phyloP scores from a whole-genome alignment of 495 filamentous ascomycete genomes.

The Ramalina intermedia region DNA sequence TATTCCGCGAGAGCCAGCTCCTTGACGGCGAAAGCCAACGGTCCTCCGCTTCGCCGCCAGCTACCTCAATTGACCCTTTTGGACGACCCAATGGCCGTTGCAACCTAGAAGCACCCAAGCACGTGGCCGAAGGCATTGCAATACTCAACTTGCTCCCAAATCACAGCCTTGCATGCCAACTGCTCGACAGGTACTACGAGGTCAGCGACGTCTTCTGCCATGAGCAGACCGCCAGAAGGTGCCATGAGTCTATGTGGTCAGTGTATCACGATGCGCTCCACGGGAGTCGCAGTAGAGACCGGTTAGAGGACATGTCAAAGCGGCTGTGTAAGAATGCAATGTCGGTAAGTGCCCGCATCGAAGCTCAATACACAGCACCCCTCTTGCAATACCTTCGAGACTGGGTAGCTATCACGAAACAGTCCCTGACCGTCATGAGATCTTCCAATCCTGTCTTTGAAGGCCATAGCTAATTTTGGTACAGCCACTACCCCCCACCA shows the following conservation, averaged over 20 bases:
- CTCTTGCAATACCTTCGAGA: too few relatives aligned
- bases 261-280: background rate
- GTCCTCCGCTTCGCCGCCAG: too few relatives aligned
- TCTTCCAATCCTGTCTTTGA: too few relatives aligned
- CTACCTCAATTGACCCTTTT: too few relatives aligned
- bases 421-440: too few relatives aligned
- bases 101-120: conserved; percentile 20
- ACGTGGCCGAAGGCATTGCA: conserved; percentile 27
- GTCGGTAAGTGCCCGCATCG: background rate
- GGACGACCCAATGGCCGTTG: background rate
- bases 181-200: conserved; percentile 18
- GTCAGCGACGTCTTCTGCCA: background rate
- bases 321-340: conserved; percentile 2
- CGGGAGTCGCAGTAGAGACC: background rate
- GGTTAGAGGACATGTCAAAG: conserved; percentile 12
- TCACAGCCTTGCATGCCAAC: conserved; percentile 12
- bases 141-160: conserved; percentile 30
- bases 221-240: background rate
- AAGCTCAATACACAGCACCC: too few relatives aligned
- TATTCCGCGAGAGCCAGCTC: conserved; percentile 25
- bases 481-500: background rate
- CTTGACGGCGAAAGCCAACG: conserved; percentile 13
- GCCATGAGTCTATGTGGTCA: conserved; percentile 1
- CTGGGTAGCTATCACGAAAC: too few relatives aligned
- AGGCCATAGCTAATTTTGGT: too few relatives aligned